Percentiles rank a stretch among this genome's conserved stretches.
Conservation (phyloP, 2,329 filamentous ascomycete genomes). For the Apiospora sp. region DNA sequence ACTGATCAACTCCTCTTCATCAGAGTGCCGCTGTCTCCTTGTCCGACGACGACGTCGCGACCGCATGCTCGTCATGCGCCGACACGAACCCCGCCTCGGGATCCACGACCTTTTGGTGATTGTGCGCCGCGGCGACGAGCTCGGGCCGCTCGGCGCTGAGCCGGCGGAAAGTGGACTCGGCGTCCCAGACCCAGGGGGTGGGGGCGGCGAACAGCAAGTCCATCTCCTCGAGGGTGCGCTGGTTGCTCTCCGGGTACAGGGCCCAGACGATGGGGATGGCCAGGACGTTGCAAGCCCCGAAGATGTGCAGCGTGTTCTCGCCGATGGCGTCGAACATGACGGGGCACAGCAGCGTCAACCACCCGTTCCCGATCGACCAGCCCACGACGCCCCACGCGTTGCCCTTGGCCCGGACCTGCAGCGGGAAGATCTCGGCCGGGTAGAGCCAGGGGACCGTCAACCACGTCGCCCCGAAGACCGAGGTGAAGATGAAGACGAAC, state of each 20-base stretch:
- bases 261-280: slow-evolving; percentile 76
- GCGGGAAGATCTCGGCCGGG: slow-evolving; percentile 74
- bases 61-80: slow-evolving; percentile 12
- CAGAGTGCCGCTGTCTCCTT: neutral
- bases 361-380: slow-evolving; percentile 79
- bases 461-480: slow-evolving; percentile 71
- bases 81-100: slow-evolving; percentile 34
- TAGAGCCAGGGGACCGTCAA: slow-evolving; percentile 60
- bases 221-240: slow-evolving; percentile 79
- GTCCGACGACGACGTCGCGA: neutral
- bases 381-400: slow-evolving; percentile 81
- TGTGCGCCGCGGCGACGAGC: slow-evolving; percentile 46
- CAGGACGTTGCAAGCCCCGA: slow-evolving; percentile 71
- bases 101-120: slow-evolving; percentile 38
- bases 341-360: slow-evolving; percentile 47
- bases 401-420: slow-evolving; percentile 75
- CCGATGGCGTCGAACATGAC: slow-evolving; percentile 56
- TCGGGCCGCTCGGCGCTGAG: slow-evolving; percentile 68
- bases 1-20: too few relatives aligned
- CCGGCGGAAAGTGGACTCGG: slow-evolving; percentile 69
- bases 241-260: slow-evolving; percentile 77
- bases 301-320: slow-evolving; percentile 78
- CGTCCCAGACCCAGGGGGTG: slow-evolving; percentile 75
- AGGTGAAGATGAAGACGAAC: slow-evolving; percentile 76
- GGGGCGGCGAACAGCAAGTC: slow-evolving; percentile 74